Evolutionary conservation across 2,329 filamentous ascomycete genomes (phyloP).

Genomic region (Xylaria sp.): DNA sequence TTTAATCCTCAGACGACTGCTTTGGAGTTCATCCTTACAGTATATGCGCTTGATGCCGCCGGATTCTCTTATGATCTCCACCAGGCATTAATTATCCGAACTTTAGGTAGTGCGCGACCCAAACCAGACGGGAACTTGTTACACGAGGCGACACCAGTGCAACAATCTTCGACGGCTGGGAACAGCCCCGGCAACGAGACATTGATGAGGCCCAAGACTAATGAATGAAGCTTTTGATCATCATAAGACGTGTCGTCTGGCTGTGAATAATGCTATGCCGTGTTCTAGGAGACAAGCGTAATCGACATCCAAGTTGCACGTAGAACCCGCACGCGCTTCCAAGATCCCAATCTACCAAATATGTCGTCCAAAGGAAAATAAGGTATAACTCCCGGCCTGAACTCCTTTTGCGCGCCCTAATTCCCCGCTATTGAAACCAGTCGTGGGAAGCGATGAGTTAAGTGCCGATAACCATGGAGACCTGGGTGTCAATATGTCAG

Average conservation of each 20-base stretch:
- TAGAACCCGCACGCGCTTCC: constrained; percentile 16
- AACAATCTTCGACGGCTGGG: background rate
- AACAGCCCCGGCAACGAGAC: constrained; percentile 6
- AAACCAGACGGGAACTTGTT: constrained; percentile 18
- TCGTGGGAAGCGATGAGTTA: constrained; percentile 35
- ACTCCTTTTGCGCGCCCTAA: constrained; percentile 37
- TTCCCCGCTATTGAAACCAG: constrained; percentile 23
- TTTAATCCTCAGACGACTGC: constrained; percentile 16
- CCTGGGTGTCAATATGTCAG: constrained; percentile 36
- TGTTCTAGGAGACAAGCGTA: constrained; percentile 3
- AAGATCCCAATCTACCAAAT: constrained; percentile 11
- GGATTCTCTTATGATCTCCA: constrained; percentile 10
- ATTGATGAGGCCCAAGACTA: background rate
- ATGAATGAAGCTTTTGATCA: constrained; percentile 14
- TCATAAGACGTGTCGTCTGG: constrained; percentile 21
- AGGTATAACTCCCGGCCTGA: constrained; percentile 21
- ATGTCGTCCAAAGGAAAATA: constrained; percentile 29
- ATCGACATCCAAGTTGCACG: constrained; percentile 7
- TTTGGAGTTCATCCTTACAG: background rate
- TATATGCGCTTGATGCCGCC: background rate
- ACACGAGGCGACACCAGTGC: constrained; percentile 20
- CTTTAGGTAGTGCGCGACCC: constrained; percentile 11
- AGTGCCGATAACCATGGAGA: constrained; percentile 49
- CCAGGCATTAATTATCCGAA: constrained; percentile 29
- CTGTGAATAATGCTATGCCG: constrained; percentile 12